Percentiles rank a stretch among this genome's conserved stretches.
Evolutionary conservation across 371 early-diverging fungal genomes (phyloP).

Genomic region (Lichtheimia hyalospora): DNA sequence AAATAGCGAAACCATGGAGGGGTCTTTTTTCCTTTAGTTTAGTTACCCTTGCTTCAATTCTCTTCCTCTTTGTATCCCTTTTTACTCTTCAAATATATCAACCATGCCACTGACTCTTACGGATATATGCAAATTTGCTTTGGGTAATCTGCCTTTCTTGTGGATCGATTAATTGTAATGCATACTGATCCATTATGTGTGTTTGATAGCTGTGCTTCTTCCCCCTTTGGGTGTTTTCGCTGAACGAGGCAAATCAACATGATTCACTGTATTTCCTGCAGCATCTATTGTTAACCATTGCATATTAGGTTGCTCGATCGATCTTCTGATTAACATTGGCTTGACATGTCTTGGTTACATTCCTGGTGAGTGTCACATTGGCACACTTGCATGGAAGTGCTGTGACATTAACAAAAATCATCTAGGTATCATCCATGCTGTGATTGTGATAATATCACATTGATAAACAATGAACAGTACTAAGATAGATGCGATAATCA

Average conservation of each 20-base stretch:
- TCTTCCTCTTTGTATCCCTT: not conserved
- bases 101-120: not conserved
- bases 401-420: too few relatives aligned
- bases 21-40: too few relatives aligned
- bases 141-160: not conserved
- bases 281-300: not conserved
- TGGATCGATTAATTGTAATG: not conserved
- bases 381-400: too few relatives aligned
- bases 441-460: too few relatives aligned
- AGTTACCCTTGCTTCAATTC: not conserved
- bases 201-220: constrained; percentile 45
- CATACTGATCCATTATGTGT: not conserved
- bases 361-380: constrained; percentile 54
- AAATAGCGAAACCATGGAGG: not conserved
- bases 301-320: constrained; percentile 53
- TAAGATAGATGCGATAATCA: too few relatives aligned
- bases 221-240: constrained; percentile 73
- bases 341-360: constrained; percentile 78
- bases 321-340: constrained; percentile 74
- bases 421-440: too few relatives aligned
- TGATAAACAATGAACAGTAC: too few relatives aligned
- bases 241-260: constrained; percentile 12
- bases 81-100: not conserved
- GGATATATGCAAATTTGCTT: not conserved
- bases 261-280: not conserved